Percentiles rank a stretch among this genome's conserved stretches.
Evolutionary conservation across 2,329 filamentous ascomycete species (phyloP).

Genomic region (Metarhizium brunneum): DNA sequence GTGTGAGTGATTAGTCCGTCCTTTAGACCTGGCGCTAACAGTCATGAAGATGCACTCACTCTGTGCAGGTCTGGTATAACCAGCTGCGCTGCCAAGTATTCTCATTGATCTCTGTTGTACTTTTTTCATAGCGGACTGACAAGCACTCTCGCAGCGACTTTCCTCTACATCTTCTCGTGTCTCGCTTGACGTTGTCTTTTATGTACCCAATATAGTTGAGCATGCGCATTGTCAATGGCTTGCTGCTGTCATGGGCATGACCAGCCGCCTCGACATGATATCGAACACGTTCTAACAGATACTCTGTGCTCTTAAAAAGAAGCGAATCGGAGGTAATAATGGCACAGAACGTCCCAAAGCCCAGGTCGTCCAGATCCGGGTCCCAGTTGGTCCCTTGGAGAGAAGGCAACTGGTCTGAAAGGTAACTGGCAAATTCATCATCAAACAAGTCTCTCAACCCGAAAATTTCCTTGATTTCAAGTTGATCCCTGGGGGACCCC

Average conservation of each 20-base stretch:
- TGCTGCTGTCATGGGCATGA: conserved; percentile 24
- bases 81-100: conserved; percentile 27
- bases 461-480: conserved; percentile 37
- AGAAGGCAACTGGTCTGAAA: conserved; percentile 30
- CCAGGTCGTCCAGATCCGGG: conserved; percentile 29
- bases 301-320: conserved; percentile 32
- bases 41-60: conserved; percentile 25
- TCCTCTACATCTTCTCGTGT: conserved; percentile 11
- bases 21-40: not conserved
- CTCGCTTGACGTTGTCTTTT: conserved; percentile 22
- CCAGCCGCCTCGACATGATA: conserved; percentile 32
- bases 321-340: conserved; percentile 31
- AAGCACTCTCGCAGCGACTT: conserved; percentile 20
- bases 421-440: conserved; percentile 37
- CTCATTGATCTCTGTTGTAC: conserved; percentile 14
- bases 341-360: conserved; percentile 38
- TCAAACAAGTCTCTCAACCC: conserved; percentile 34
- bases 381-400: conserved; percentile 47
- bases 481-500: conserved; percentile 30
- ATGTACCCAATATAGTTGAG: conserved; percentile 43
- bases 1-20: conserved; percentile 1
- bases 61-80: conserved; percentile 46
- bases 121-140: conserved; percentile 14
- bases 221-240: conserved; percentile 30
- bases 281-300: conserved; percentile 23